Conservation (phyloP, 129 eudicot genomes). For the Arctium lappa region DNA sequence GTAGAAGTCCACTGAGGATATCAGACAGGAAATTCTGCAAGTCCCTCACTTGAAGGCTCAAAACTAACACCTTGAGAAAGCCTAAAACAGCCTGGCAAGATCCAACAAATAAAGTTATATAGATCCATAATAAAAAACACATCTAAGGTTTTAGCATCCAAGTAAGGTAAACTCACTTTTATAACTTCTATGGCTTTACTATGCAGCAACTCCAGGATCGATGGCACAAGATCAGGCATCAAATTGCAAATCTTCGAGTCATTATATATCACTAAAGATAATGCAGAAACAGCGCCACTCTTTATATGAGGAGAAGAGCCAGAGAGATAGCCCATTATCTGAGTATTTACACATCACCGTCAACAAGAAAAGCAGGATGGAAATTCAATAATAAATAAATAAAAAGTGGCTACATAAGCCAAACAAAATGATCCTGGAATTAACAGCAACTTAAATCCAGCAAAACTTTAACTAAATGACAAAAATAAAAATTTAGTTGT, state of each 20-base stretch:
- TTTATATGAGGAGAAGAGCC: constrained; percentile 89
- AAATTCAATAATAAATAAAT: neutral
- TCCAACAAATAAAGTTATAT: constrained; percentile 16
- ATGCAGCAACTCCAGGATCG: constrained; percentile 66
- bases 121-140: neutral
- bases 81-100: constrained; percentile 89
- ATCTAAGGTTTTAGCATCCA: neutral
- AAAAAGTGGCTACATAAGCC: neutral
- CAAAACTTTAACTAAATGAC: neutral
- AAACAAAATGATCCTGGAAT: neutral
- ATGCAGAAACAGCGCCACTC: constrained; percentile 94
- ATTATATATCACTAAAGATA: constrained; percentile 68
- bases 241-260: constrained; percentile 57
- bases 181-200: constrained; percentile 82
- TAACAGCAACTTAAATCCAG: neutral
- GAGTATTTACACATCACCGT: constrained; percentile 20
- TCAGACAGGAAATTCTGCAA: constrained; percentile 59
- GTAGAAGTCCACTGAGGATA: constrained; percentile 65
- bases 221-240: constrained; percentile 79
- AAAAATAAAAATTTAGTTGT: neutral
- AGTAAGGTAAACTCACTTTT: constrained; percentile 51
- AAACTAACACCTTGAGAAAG: constrained; percentile 86
- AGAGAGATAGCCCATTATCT: constrained; percentile 93
- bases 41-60: constrained; percentile 58
- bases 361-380: neutral